Evolutionary conservation across 2,329 filamentous ascomycete genomes (phyloP), one percentile per base, ranked within the genome.

Genomic region (Penicillium sp.): DNA sequence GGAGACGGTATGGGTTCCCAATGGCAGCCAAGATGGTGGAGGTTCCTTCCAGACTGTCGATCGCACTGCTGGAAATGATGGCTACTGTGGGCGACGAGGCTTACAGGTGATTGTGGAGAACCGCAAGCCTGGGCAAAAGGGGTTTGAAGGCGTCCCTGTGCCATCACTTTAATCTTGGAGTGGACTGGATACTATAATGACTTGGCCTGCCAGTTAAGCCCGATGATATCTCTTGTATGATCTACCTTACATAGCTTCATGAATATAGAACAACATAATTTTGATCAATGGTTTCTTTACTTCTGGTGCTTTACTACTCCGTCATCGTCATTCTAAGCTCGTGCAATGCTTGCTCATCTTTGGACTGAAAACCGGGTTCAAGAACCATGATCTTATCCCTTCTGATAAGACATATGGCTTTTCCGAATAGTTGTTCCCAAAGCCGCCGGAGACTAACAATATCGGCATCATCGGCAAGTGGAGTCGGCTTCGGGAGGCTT

Each of bases 101-200:
- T 72, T 82, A 26, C 78, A 81, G 61, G 76, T 82, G 5, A 78
- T 83, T 64, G 76, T 80, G 53, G 72, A 79, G 57, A 66, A 80
- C 56, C 78, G 79, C 17, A 65, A 75, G 61, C 71, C 77, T 55
- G 80, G 79, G 3, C 75, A 81, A 57, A 78, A 80, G 60, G 80
- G 79, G n/a, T 82, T 76, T 72, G 80, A 82, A 65, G 72, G 59
- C n/a, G 70, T 82, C 13, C 74, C 76, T 38, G 67, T 80, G n/a
- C 79, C 80, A 26, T 64, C 69, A 13, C 62, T 60, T 9, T 69
- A 62, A 19, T 13, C 40, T 26, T 26, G 33, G 19, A 38, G 30
- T 26, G 30, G 30, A 22, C 30, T 38, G 30, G 35, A 2, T 13
- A 26, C 10, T 28, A 6, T 40, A 19, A 51, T 17, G 49, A 51